Evolutionary conservation across 129 eudicot genomes (phyloP).

Genomic region (Heracleum sosnowskyi): DNA sequence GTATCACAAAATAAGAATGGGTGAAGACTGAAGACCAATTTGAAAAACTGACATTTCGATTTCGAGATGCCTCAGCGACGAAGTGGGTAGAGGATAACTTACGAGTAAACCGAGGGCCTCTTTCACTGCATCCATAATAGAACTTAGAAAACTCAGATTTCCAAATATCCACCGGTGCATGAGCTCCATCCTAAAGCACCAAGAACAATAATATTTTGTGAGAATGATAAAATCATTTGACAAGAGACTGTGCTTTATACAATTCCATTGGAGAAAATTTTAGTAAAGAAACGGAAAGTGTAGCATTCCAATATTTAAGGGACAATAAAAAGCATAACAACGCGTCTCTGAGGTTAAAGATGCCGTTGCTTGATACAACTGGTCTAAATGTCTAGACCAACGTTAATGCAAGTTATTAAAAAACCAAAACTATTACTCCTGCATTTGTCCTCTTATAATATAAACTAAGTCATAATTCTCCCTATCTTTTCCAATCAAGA

Average conservation of each 20-base stretch:
- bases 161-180: conserved; percentile 71
- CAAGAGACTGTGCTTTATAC: neutral
- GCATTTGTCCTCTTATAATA: neutral
- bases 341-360: neutral
- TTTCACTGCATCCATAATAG: conserved; percentile 86
- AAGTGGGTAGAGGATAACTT: conserved; percentile 27
- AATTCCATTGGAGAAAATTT: neutral
- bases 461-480: neutral
- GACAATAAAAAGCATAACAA: neutral
- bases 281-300: neutral
- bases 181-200: conserved; percentile 38
- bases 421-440: neutral
- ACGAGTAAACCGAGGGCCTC: conserved; percentile 73
- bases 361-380: neutral
- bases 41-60: neutral
- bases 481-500: neutral
- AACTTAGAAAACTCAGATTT: conserved; percentile 55
- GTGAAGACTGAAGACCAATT: neutral
- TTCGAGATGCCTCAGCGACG: neutral
- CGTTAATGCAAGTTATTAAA: neutral
- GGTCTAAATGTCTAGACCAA: neutral
- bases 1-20: neutral
- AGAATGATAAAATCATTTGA: neutral
- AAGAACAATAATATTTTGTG: neutral
- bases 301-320: neutral